Evolutionary conservation across 2,329 filamentous ascomycete species (phyloP), one percentile per base, ranked within the genome.

Genomic region (Penicillium capsulatum): DNA sequence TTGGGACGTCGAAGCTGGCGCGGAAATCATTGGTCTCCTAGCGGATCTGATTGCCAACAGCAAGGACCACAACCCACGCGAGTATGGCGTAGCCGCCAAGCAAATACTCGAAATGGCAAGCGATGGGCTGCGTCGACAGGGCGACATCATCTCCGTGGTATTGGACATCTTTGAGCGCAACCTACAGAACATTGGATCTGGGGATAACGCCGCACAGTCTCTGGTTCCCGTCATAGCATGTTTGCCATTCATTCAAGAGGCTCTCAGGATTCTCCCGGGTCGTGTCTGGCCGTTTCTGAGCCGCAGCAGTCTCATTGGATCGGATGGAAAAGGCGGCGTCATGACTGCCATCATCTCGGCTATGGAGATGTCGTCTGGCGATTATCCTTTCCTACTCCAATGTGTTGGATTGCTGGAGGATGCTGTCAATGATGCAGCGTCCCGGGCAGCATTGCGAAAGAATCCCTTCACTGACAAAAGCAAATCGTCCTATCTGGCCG

Each of bases 221-320:
- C 67, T 82, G 29, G 77, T 81, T 24, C 73, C 94, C 17, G 73
- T 83, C 2, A 75, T 90, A 33, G 80, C 85, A 16, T 94, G 88
- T 59, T 67, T 90, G 15, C 83, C 88, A 37, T 96, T 97, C 55
- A 70, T 94, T 26, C 77, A 84, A 51, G 80, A 83, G 2, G 69
- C 94, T 13, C 65, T 92, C 17, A 73, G 76, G 7, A 53, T 84
- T n/a, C 79, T 84, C 36, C 91, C 92, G 0, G 85, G 84, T 40
- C 77, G 90, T 44, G 81, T 95, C 4, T 97, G 92, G 90, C 89
- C 91, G 3, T 86, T 91, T 60, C 76, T 98, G 54, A 80, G 83
- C 3, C 81, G 87, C 41, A 94, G 87, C 61, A 80, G 83, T 47
- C 71, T 98, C 13, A 73, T 98, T 31, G 84, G 85, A 51, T 78